Percentiles rank a stretch among this genome's conserved stretches.
phyloP scores from a whole-genome alignment of 2,329 filamentous ascomycete genomes.

The Diaporthe velutina region DNA sequence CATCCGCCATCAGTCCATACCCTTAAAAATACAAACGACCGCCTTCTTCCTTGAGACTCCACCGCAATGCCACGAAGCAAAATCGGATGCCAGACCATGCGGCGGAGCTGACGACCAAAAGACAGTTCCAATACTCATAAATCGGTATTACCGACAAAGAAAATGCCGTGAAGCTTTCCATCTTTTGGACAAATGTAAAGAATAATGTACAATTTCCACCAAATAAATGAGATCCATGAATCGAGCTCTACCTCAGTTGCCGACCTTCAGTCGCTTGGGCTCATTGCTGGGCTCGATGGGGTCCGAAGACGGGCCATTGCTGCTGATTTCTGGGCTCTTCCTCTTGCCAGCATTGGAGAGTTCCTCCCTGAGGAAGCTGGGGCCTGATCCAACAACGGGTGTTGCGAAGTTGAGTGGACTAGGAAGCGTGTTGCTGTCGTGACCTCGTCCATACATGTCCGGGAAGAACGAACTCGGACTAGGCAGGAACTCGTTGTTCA shows the following conservation, averaged over 20 bases:
- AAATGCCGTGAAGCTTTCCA: conserved; percentile 37
- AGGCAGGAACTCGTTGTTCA: conserved; percentile 87
- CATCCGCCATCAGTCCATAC: neutral
- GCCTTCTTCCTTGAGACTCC: conserved; percentile 13
- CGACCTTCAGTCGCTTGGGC: conserved; percentile 66
- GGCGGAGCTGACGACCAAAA: conserved; percentile 23
- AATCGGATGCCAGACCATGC: conserved; percentile 20
- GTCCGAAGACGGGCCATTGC: conserved; percentile 55
- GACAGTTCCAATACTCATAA: neutral
- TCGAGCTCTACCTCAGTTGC: conserved; percentile 49
- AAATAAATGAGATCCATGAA: conserved; percentile 18
- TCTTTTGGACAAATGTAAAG: conserved; percentile 34
- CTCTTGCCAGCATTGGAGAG: conserved; percentile 57
- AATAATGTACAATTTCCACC: conserved; percentile 34
- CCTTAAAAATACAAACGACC: conserved; percentile 4
- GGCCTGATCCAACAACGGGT: conserved; percentile 74
- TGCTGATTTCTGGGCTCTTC: conserved; percentile 67
- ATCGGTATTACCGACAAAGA: conserved; percentile 2
- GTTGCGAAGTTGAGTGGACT: conserved; percentile 95
- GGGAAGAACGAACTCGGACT: conserved; percentile 94
- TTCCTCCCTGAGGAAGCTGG: conserved; percentile 74
- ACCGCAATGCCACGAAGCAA: conserved; percentile 26
- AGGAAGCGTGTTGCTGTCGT: conserved; percentile 87
- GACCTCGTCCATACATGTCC: conserved; percentile 83
- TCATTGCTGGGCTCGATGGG: conserved; percentile 59